Percentiles rank a stretch among this genome's conserved stretches.
These are phyloP conservation scores for Tetrahymena elliotti DNA, from an alignment of 73 alveolate species.

Conservation along the genomic window DNA sequence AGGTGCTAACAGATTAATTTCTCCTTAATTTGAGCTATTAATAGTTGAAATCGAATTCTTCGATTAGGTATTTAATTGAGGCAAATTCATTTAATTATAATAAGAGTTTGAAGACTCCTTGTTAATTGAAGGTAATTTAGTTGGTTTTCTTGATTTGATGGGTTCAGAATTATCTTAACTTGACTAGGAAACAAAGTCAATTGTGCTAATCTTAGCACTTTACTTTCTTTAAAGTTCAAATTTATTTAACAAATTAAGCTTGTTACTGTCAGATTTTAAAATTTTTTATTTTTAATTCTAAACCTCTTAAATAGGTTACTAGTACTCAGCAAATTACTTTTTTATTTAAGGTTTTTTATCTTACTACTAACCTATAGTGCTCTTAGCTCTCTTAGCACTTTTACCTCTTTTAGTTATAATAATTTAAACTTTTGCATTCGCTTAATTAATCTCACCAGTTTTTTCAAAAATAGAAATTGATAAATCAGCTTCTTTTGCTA, in stretches of 20 bases:
- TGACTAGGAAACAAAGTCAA: background rate
- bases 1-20: background rate
- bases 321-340: background rate
- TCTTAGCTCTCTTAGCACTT: background rate
- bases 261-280: background rate
- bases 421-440: background rate
- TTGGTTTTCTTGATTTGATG: background rate
- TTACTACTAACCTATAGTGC: background rate
- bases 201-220: background rate
- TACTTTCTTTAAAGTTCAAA: background rate
- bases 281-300: too few species aligned
- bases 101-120: background rate
- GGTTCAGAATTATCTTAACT: background rate
- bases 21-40: background rate
- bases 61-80: background rate
- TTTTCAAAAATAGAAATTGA: background rate
- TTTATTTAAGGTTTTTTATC: background rate
- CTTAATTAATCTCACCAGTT: background rate
- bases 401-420: background rate
- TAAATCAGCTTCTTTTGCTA: background rate
- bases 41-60: background rate
- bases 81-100: background rate
- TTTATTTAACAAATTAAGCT: background rate
- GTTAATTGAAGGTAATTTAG: background rate
- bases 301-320: background rate